Percentiles rank a stretch among this genome's conserved stretches.
Conservation (phyloP, 1,284 basidiomycete genomes). For the Boletellus deceptivus region DNA sequence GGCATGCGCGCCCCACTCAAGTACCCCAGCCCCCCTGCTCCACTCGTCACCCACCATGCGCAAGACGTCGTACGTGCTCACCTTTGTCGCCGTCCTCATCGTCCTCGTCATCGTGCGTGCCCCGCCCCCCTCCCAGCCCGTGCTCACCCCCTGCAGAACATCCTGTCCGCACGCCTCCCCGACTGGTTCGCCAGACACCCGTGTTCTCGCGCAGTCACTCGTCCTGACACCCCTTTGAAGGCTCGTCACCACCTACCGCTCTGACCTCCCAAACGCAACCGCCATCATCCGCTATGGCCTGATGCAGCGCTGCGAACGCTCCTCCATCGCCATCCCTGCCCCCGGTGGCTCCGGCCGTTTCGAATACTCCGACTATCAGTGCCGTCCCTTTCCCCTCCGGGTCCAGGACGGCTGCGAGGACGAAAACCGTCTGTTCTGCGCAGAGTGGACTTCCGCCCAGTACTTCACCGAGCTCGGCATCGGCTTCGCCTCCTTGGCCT, state of each 20-base stretch:
- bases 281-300: conserved; percentile 60
- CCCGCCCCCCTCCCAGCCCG: background rate
- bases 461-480: conserved; percentile 62
- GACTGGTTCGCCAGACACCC: conserved; percentile 56
- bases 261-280: conserved; percentile 46
- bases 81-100: conserved; percentile 51
- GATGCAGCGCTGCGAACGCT: conserved; percentile 53
- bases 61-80: conserved; percentile 61
- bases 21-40: background rate
- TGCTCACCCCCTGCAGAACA: conserved; percentile 43
- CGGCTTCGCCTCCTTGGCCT: conserved; percentile 58
- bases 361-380: conserved; percentile 56
- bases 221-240: conserved; percentile 39
- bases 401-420: conserved; percentile 61
- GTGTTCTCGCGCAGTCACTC: conserved; percentile 9
- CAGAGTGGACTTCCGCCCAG: conserved; percentile 66
- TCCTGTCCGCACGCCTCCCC: conserved; percentile 52
- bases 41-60: conserved; percentile 44
- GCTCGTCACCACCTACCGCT: conserved; percentile 54
- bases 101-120: conserved; percentile 52
- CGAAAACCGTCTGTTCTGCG: conserved; percentile 60
- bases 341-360: conserved; percentile 40
- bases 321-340: conserved; percentile 48
- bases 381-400: conserved; percentile 63
- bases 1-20: background rate